Conservation (phyloP, 2,329 filamentous ascomycete species). For the Cordyceps cateniannulata region DNA sequence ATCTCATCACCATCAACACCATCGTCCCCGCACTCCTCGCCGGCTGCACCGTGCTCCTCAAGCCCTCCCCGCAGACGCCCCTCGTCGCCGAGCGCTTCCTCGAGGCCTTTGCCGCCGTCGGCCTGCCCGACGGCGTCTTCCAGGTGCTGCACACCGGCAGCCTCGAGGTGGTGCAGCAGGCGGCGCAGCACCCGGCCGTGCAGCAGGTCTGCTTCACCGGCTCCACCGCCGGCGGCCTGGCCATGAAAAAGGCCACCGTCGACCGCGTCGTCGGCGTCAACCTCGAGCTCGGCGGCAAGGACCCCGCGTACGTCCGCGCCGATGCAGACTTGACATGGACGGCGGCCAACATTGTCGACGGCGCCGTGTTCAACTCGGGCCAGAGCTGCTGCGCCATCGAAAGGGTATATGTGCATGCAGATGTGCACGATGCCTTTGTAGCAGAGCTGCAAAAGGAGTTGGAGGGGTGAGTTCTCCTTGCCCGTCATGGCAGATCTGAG, state of each 20-base stretch:
- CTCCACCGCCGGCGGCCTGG: slow-evolving; percentile 79
- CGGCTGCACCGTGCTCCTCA: slow-evolving; percentile 86
- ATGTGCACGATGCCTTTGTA: slow-evolving; percentile 77
- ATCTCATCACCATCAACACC: slow-evolving; percentile 87
- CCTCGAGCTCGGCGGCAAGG: slow-evolving; percentile 89
- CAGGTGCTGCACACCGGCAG: slow-evolving; percentile 91
- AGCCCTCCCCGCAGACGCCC: slow-evolving; percentile 91
- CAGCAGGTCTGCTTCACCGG: slow-evolving; percentile 87
- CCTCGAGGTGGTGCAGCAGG: slow-evolving; percentile 64
- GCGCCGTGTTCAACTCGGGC: slow-evolving; percentile 91
- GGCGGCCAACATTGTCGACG: slow-evolving; percentile 89
- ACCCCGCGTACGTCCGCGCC: slow-evolving; percentile 79
- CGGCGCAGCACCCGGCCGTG: slow-evolving; percentile 71
- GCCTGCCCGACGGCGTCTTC: slow-evolving; percentile 74
- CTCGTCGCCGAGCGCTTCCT: slow-evolving; percentile 81
- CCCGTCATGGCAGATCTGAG: background rate
- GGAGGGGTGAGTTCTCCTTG: slow-evolving; percentile 34
- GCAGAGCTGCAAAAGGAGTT: slow-evolving; percentile 73
- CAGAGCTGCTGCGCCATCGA: slow-evolving; percentile 95
- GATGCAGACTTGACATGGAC: slow-evolving; percentile 89
- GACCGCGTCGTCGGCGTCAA: slow-evolving; percentile 80
- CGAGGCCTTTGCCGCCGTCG: slow-evolving; percentile 70
- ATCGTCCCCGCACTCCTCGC: slow-evolving; percentile 84
- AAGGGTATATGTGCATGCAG: slow-evolving; percentile 81
- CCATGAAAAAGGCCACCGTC: slow-evolving; percentile 76